Conservation (phyloP, 2,329 filamentous ascomycete genomes). For the Fusarium irregulare region DNA sequence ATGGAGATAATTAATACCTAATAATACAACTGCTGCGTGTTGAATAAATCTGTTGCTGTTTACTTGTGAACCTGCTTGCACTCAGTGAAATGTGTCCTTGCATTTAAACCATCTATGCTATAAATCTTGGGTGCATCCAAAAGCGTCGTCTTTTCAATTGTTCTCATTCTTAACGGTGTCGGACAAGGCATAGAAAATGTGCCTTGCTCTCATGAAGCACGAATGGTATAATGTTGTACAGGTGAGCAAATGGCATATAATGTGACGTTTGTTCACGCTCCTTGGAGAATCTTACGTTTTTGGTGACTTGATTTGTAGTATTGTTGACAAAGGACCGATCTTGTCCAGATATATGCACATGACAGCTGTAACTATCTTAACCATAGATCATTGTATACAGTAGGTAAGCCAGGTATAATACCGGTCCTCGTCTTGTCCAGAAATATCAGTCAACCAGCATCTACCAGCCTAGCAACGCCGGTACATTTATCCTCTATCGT, state of each 20-base stretch:
- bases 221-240: not conserved
- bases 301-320: not conserved
- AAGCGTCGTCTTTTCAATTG: not conserved
- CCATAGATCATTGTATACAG: not conserved
- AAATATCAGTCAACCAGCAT: not conserved
- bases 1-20: conserved; percentile 58
- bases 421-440: not conserved
- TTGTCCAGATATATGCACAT: conserved; percentile 22
- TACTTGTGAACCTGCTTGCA: not conserved
- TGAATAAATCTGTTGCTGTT: conserved; percentile 23
- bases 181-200: not conserved
- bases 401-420: not conserved
- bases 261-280: too few relatives aligned
- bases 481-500: conserved; percentile 26
- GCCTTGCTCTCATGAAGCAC: not conserved
- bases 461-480: conserved; percentile 19
- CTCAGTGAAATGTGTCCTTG: not conserved
- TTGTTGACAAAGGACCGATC: not conserved
- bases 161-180: not conserved
- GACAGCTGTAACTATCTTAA: not conserved
- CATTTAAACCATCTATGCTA: not conserved
- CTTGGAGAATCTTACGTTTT: not conserved
- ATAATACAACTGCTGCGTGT: conserved; percentile 57
- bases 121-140: not conserved
- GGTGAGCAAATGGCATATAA: not conserved